phyloP scores from a whole-genome alignment of 1,284 basidiomycete species.

The Pyrrhoderma noxium region DNA sequence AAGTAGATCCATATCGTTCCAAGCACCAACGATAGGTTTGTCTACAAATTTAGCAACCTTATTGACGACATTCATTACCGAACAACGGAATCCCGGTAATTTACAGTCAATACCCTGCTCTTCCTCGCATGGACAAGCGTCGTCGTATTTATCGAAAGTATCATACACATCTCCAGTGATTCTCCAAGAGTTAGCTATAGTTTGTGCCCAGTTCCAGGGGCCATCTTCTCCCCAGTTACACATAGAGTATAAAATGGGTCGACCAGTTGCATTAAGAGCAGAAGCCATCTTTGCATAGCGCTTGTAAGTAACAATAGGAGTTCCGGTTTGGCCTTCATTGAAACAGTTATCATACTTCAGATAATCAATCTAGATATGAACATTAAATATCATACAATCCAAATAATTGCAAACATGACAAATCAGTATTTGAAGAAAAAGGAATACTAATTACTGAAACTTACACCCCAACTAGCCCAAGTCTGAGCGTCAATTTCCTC shows the following conservation, averaged over 20 bases:
- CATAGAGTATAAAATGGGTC: slow-evolving; percentile 41
- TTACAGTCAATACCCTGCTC: slow-evolving; percentile 33
- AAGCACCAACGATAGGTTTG: slow-evolving; percentile 33
- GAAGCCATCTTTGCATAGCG: slow-evolving; percentile 41
- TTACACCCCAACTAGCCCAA: slow-evolving; percentile 39
- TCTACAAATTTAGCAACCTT: slow-evolving; percentile 34
- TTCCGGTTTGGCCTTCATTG: slow-evolving; percentile 38
- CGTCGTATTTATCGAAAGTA: slow-evolving; percentile 34
- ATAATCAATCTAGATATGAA: slow-evolving; percentile 22
- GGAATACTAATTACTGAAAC: slow-evolving; percentile 20
- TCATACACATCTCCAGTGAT: slow-evolving; percentile 39
- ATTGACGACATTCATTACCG: slow-evolving; percentile 33
- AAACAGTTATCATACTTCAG: slow-evolving; percentile 40
- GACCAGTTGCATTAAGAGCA: slow-evolving; percentile 40
- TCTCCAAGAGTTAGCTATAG: slow-evolving; percentile 40
- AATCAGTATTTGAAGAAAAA: slow-evolving; percentile 15
- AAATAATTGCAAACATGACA: not conserved
- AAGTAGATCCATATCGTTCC: slow-evolving; percentile 40
- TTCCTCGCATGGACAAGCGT: slow-evolving; percentile 35
- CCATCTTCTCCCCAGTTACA: slow-evolving; percentile 43
- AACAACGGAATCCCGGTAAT: slow-evolving; percentile 33
- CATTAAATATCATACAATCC: too few relatives aligned
- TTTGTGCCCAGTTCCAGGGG: slow-evolving; percentile 41
- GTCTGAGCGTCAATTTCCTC: slow-evolving; percentile 42
- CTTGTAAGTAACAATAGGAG: slow-evolving; percentile 33